Evolutionary conservation across 78 protist genomes (phyloP).

Genomic region (Planoprotostelium fungivorum): DNA sequence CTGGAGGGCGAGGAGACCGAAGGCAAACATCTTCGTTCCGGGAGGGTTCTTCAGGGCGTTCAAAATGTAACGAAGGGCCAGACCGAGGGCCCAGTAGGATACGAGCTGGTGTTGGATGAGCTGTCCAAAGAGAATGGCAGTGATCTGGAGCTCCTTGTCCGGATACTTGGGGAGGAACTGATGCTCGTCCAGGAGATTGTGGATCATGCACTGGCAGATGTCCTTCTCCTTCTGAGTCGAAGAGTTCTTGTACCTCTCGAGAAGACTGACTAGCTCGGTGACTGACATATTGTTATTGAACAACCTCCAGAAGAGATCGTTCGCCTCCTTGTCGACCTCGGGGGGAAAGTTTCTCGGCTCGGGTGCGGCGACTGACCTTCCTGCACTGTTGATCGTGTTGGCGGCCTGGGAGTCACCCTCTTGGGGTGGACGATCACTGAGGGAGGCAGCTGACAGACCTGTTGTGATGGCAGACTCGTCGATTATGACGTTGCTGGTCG

Average conservation of each 20-base stretch:
- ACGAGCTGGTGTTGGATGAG: conserved; percentile 84
- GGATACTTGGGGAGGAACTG: conserved; percentile 86
- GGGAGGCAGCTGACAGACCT: neutral
- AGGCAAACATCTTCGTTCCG: conserved; percentile 60
- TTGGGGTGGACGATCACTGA: too few relatives aligned
- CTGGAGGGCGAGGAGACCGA: conserved; percentile 82
- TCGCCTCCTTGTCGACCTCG: conserved; percentile 82
- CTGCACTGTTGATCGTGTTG: neutral
- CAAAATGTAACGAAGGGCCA: conserved; percentile 79
- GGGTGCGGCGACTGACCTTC: neutral
- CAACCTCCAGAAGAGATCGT: conserved; percentile 69
- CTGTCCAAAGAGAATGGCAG: conserved; percentile 86
- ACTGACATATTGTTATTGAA: conserved; percentile 55
- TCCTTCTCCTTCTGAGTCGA: conserved; percentile 59
- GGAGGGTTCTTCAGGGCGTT: conserved; percentile 67
- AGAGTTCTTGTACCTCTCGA: conserved; percentile 57
- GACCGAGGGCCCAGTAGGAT: conserved; percentile 21
- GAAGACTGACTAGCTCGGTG: conserved; percentile 43
- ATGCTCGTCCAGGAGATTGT: conserved; percentile 92
- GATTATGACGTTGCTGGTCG: neutral
- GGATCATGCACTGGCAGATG: conserved; percentile 84
- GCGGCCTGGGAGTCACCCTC: too few relatives aligned
- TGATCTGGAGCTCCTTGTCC: conserved; percentile 80
- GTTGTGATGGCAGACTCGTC: neutral
- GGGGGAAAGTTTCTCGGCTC: conserved; percentile 30